phyloP scores from a whole-genome alignment of 768 basidiomycete genomes.

The Mycena rosella region DNA sequence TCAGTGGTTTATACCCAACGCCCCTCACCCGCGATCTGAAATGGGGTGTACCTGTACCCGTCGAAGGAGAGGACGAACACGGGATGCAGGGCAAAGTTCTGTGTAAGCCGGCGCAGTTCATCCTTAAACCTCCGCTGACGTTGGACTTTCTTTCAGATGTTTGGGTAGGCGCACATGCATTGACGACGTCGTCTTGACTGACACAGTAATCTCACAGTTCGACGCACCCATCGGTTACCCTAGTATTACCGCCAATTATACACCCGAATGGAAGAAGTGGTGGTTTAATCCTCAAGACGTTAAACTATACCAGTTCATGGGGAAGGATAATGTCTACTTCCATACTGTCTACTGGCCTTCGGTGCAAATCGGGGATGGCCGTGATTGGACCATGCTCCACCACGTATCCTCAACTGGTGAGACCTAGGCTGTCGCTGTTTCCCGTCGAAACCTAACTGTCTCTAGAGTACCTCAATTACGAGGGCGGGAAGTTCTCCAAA shows the following conservation, averaged over 20 bases:
- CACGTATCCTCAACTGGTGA: constrained; percentile 95
- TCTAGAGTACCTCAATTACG: constrained; percentile 96
- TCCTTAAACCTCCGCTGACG: constrained; percentile 14
- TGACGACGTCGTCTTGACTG: background rate
- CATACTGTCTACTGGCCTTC: constrained; percentile 97
- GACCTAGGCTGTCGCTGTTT: constrained; percentile 35
- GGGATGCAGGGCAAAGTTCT: constrained; percentile 96
- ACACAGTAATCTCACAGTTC: constrained; percentile 4
- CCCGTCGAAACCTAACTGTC: background rate
- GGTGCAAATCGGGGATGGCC: constrained; percentile 88
- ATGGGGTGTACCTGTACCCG: constrained; percentile 97
- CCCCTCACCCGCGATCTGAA: constrained; percentile 94
- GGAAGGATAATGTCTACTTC: constrained; percentile 99
- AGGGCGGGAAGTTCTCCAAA: constrained; percentile 99
- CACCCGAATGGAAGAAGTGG: constrained; percentile 95
- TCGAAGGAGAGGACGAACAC: constrained; percentile 78
- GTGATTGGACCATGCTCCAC: constrained; percentile 93
- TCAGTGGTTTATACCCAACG: constrained; percentile 86
- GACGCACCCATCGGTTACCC: constrained; percentile 82
- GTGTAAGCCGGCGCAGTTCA: constrained; percentile 68
- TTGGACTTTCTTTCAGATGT: constrained; percentile 69
- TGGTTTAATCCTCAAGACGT: constrained; percentile 95
- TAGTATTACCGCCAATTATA: constrained; percentile 97
- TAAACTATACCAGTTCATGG: constrained; percentile 98
- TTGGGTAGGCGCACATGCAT: constrained; percentile 73